Conservation (phyloP, 2,329 filamentous ascomycete species). For the Cordyceps javanica region DNA sequence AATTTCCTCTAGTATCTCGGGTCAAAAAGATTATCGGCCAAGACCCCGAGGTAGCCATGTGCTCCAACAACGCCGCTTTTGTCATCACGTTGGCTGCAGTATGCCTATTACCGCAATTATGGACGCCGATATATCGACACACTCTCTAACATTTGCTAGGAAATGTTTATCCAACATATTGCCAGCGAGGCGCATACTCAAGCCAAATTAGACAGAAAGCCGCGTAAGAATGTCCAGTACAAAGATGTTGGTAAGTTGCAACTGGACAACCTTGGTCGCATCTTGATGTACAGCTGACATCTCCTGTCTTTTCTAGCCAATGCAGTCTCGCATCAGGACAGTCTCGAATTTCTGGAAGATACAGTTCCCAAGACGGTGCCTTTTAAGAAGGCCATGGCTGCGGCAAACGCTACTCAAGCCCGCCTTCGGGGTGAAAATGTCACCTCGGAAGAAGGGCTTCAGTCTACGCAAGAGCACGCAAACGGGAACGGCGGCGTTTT, state of each 20-base stretch:
- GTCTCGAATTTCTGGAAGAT: slow-evolving; percentile 90
- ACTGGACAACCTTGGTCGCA: not conserved
- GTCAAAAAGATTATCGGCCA: slow-evolving; percentile 93
- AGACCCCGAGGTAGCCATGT: slow-evolving; percentile 78
- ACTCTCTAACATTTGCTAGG: slow-evolving; percentile 42
- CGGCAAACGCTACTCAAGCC: slow-evolving; percentile 45
- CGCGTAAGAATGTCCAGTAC: slow-evolving; percentile 90
- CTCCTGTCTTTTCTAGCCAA: slow-evolving; percentile 48
- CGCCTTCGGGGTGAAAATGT: slow-evolving; percentile 36
- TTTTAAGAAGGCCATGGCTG: slow-evolving; percentile 70
- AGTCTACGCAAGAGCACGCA: slow-evolving; percentile 15
- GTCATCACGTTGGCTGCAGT: slow-evolving; percentile 87
- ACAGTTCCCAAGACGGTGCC: slow-evolving; percentile 81
- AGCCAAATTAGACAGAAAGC: slow-evolving; percentile 85
- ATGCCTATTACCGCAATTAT: slow-evolving; percentile 21
- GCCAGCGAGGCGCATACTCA: slow-evolving; percentile 80
- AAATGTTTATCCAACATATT: slow-evolving; percentile 93
- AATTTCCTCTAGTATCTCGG: slow-evolving; percentile 62
- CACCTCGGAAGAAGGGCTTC: slow-evolving; percentile 21
- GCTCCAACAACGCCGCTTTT: slow-evolving; percentile 91
- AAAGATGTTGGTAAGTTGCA: slow-evolving; percentile 69
- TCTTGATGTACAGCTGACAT: not conserved
- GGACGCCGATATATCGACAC: not conserved
- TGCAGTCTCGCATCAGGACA: slow-evolving; percentile 82
- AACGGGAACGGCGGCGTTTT: slow-evolving; percentile 23